Evolutionary conservation across 2,329 filamentous ascomycete genomes (phyloP).

Genomic region (Gaeumannomyces tritici): DNA sequence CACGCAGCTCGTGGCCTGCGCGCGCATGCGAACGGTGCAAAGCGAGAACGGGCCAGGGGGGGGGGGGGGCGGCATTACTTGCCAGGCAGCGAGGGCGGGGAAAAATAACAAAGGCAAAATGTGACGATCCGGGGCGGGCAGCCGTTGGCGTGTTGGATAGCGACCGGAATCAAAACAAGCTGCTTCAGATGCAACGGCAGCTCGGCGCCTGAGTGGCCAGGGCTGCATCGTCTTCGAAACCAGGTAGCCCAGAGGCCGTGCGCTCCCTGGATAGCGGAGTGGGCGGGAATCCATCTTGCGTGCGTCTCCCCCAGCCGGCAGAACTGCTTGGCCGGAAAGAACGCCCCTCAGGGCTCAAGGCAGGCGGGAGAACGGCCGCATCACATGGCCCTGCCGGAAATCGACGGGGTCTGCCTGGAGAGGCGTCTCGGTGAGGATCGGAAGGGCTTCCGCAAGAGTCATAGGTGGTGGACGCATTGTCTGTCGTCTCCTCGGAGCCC

Average conservation of each 20-base stretch:
- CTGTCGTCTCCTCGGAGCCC: background rate
- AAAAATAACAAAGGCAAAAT: background rate
- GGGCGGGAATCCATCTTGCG: background rate
- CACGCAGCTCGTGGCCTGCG: background rate
- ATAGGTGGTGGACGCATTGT: background rate
- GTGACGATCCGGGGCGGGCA: background rate
- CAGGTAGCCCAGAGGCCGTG: background rate
- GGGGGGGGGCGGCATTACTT: background rate
- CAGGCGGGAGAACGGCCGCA: background rate
- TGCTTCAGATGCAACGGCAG: conserved; percentile 2
- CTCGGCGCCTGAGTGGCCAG: background rate
- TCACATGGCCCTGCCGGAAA: background rate
- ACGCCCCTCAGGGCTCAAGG: background rate
- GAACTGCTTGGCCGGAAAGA: background rate
- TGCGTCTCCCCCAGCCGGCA: background rate
- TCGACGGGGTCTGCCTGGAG: background rate
- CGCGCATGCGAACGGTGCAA: background rate
- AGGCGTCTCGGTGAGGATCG: background rate
- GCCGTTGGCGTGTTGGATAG: background rate
- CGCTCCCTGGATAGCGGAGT: background rate
- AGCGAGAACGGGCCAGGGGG: background rate
- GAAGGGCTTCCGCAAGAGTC: background rate
- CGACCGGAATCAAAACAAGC: background rate
- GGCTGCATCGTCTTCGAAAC: background rate
- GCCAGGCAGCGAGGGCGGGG: too few species aligned